phyloP scores from a whole-genome alignment of 2,329 filamentous ascomycete species.

The Seiridium cupressi region DNA sequence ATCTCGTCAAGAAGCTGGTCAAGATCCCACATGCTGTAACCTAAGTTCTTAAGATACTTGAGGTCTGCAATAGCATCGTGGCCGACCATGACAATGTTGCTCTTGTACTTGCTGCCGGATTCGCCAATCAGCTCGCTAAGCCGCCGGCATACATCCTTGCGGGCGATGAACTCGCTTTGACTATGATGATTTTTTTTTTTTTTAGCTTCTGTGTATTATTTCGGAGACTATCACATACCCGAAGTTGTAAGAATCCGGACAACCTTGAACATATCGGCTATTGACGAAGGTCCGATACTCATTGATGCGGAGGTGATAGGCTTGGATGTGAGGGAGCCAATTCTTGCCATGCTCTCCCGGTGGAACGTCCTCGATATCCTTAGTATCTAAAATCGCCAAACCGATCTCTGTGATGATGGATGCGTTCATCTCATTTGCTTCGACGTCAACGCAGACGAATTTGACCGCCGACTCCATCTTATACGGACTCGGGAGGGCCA shows the following conservation, averaged over 20 bases:
- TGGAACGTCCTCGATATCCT: slow-evolving; percentile 45
- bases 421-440: slow-evolving; percentile 70
- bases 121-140: slow-evolving; percentile 37
- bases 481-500: slow-evolving; percentile 39
- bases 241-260: slow-evolving; percentile 73
- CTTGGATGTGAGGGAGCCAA: slow-evolving; percentile 68
- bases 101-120: slow-evolving; percentile 15
- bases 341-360: slow-evolving; percentile 61
- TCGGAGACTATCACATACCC: slow-evolving; percentile 47
- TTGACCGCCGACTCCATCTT: slow-evolving; percentile 55
- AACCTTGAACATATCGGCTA: slow-evolving; percentile 65
- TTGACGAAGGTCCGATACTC: slow-evolving; percentile 71
- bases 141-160: slow-evolving; percentile 28
- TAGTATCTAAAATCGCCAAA: slow-evolving; percentile 75
- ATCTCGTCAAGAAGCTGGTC: slow-evolving; percentile 60
- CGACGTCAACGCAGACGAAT: slow-evolving; percentile 79
- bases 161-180: slow-evolving; percentile 37
- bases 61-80: slow-evolving; percentile 72
- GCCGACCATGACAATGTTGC: slow-evolving; percentile 71
- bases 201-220: too few relatives aligned
- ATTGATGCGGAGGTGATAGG: slow-evolving; percentile 72
- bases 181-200: slow-evolving; percentile 22
- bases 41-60: slow-evolving; percentile 62
- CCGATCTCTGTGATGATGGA: slow-evolving; percentile 80
- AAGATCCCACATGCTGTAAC: slow-evolving; percentile 56